Base-by-base conservation (phyloP, 1,139 yeast species). In the Yamadazyma buinensis region DNA sequence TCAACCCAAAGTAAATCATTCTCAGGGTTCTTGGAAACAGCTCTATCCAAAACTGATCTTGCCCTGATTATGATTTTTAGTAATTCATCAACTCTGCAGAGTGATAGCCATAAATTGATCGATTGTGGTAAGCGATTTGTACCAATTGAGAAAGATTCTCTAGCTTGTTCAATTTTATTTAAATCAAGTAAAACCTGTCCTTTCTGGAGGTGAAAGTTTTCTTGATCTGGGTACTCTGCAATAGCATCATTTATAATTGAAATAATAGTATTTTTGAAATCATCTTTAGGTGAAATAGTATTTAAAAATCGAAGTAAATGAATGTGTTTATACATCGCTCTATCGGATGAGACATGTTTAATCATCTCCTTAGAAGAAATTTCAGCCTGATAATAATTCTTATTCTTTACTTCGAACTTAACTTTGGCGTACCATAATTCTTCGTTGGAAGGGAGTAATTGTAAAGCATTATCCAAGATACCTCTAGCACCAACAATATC, bases 1-100 rank as follows among this genome's bases (percentile, higher is more conserved):
- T 73, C 81, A 6, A 67, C 52, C 80, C 87, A 81, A 2, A 88
- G 45, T 11, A 39, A 37, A 22, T 76, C 84, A 24, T 62, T 60
- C 4, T 63, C 49, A 0, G 81, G 77, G 38, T 72, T 73, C 22
- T 65, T 63, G 12, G 78, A 46, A 3, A 85, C 55, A 0, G 87
- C 95, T 23, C 77, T 63, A 46, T 87, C 97, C 12, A 88, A 56
- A 1, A 74, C 66, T 0, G 95, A 80, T 37, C 96, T 72, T 0
- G 95, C 92, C 39, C 77, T 67, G 4, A 81, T 72, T 7, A 52
- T 40, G 7, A 70, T 63, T 0, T 62, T 62, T 6, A 70, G 54
- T 6, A 54, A 44, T 36, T 69, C 75, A 42, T 81, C 84, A 2
- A 77, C 42, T 1, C 53, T 45, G 0, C 88, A 66, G n/a, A 78